These are phyloP conservation scores for Thielaviopsis musarum DNA, from an alignment of 2,329 filamentous ascomycete genomes.

Conservation along the genomic window DNA sequence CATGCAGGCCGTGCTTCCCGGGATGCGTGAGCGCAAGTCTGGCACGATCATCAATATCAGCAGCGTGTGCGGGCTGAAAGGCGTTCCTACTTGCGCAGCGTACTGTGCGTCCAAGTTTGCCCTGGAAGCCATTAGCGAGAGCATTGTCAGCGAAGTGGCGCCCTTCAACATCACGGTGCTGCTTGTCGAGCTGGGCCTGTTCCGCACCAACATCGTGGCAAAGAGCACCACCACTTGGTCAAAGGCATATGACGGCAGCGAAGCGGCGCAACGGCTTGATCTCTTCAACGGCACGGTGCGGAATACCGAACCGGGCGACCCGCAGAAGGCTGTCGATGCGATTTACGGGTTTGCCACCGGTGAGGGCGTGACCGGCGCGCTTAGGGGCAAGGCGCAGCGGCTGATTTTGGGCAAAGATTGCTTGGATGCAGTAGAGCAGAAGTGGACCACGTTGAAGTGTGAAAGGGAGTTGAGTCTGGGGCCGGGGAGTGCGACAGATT, in stretches of 20 bases:
- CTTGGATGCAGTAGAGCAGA: constrained; percentile 16
- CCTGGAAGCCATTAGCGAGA: constrained; percentile 27
- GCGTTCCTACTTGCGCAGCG: constrained; percentile 23
- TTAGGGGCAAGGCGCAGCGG: constrained; percentile 19
- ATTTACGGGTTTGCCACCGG: constrained; percentile 23
- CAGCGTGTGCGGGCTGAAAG: constrained; percentile 28
- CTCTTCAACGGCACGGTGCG: constrained; percentile 16
- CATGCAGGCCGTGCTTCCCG: constrained; percentile 30
- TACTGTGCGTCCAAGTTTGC: constrained; percentile 30
- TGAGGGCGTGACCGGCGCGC: constrained; percentile 15
- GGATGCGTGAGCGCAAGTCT: constrained; percentile 24
- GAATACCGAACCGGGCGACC: constrained; percentile 24
- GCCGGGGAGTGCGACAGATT: neutral
- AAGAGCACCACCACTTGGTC: constrained; percentile 13
- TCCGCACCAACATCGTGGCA: constrained; percentile 31
- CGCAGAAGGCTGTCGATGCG: constrained; percentile 20
- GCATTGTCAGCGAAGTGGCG: constrained; percentile 25
- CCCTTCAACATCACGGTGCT: constrained; percentile 28
- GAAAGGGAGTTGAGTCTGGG: constrained; percentile 1
- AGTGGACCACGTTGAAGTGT: constrained; percentile 14
- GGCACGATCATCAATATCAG: constrained; percentile 31
- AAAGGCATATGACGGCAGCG: constrained; percentile 18
- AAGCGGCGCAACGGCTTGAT: constrained; percentile 15
- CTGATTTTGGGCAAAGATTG: constrained; percentile 22
- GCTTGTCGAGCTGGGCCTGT: constrained; percentile 34